Conservation (phyloP, 306 rosid genomes). For the Corylus heterophylla region DNA sequence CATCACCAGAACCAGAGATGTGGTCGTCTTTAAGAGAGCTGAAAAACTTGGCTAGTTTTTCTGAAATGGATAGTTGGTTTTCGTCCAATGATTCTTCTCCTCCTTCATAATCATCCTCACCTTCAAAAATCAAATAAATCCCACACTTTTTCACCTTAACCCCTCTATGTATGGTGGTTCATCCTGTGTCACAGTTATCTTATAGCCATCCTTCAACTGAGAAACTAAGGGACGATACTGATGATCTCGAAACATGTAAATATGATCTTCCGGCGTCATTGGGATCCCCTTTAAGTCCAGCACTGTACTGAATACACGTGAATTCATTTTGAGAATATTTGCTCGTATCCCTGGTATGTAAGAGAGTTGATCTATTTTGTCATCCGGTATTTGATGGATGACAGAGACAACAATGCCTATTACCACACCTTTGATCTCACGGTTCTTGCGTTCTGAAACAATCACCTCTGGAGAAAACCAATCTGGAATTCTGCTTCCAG, state of each 20-base stretch:
- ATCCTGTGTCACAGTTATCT: constrained; percentile 31
- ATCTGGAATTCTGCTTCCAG: constrained; percentile 58
- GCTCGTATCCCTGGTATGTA: constrained; percentile 40
- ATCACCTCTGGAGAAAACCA: constrained; percentile 52
- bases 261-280: constrained; percentile 43
- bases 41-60: constrained; percentile 50
- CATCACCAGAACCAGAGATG: background rate
- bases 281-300: constrained; percentile 48
- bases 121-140: constrained; percentile 47
- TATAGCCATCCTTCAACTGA: constrained; percentile 39
- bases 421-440: constrained; percentile 39
- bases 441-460: constrained; percentile 39
- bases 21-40: constrained; percentile 16
- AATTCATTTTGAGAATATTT: constrained; percentile 41
- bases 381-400: constrained; percentile 34
- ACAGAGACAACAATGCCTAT: constrained; percentile 50
- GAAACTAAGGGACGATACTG: constrained; percentile 31
- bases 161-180: constrained; percentile 32
- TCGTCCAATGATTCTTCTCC: constrained; percentile 38
- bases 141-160: constrained; percentile 55
- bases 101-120: constrained; percentile 68
- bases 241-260: constrained; percentile 50
- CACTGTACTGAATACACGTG: constrained; percentile 20
- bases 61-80: constrained; percentile 51
- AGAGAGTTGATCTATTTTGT: constrained; percentile 16